These are phyloP conservation scores for Amoebophrya sp. DNA, from an alignment of 169 alveolate genomes.

Conservation along the genomic window DNA sequence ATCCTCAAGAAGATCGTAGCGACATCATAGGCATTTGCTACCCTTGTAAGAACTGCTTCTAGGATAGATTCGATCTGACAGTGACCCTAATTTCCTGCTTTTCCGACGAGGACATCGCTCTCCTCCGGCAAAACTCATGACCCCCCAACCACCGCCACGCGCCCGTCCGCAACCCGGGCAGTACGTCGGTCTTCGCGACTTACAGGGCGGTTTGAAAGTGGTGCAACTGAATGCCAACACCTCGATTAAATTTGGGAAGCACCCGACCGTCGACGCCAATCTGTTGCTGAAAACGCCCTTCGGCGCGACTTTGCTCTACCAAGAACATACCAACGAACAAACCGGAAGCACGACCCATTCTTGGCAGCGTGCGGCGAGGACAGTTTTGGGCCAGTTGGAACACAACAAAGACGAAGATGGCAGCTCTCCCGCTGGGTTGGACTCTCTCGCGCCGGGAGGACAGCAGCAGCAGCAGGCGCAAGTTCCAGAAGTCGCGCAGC, in stretches of 20 bases:
- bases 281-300: not conserved
- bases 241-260: not conserved
- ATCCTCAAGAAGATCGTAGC: too few species aligned
- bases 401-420: not conserved
- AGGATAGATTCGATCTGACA: too few species aligned
- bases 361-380: too few species aligned
- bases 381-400: too few species aligned
- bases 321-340: not conserved
- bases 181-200: not conserved
- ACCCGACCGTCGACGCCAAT: not conserved
- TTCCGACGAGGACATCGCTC: too few species aligned
- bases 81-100: too few species aligned
- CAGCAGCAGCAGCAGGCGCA: not conserved
- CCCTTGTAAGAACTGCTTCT: too few species aligned
- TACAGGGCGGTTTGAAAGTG: not conserved
- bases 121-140: too few species aligned
- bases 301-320: not conserved
- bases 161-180: not conserved
- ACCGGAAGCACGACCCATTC: not conserved
- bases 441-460: not conserved
- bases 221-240: not conserved
- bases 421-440: not conserved
- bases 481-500: too few species aligned
- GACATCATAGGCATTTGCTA: too few species aligned
- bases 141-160: too few species aligned